Evolutionary conservation across 2,329 filamentous ascomycete genomes (phyloP).

Genomic region (Didymella keratinophila): DNA sequence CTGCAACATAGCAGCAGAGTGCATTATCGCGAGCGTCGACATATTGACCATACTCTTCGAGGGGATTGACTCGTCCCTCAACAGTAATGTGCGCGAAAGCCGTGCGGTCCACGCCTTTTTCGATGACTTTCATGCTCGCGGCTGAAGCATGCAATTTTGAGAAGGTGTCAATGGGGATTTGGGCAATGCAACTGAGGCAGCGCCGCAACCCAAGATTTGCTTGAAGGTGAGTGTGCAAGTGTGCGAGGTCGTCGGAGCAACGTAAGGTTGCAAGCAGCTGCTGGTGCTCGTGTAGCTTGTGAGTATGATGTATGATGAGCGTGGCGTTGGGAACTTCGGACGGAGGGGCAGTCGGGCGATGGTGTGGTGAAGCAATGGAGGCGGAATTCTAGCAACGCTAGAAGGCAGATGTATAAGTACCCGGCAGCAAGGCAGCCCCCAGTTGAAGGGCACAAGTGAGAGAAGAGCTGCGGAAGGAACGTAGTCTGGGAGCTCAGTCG

Average conservation of each 20-base stretch:
- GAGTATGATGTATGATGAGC: not conserved
- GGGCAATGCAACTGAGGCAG: no score
- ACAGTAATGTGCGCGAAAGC: slow-evolving; percentile 42
- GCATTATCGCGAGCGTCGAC: slow-evolving; percentile 33
- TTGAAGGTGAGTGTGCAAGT: not conserved
- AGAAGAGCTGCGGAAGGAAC: not conserved
- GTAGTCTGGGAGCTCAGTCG: not conserved
- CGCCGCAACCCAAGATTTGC: not conserved
- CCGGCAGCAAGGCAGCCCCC: not conserved
- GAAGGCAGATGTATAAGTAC: not conserved
- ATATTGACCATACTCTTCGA: slow-evolving; percentile 48
- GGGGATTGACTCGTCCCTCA: slow-evolving; percentile 31
- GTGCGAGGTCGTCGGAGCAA: no score
- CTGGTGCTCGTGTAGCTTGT: not conserved
- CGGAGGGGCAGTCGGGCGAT: not conserved
- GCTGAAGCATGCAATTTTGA: not conserved
- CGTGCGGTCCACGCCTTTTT: slow-evolving; percentile 44
- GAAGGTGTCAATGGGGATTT: no score
- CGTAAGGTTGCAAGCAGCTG: not conserved
- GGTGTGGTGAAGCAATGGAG: not conserved
- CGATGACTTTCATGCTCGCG: slow-evolving; percentile 49
- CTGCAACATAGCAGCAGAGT: slow-evolving; percentile 50
- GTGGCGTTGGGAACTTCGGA: not conserved
- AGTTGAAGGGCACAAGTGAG: not conserved
- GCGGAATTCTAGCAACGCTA: not conserved